Percentiles rank a stretch among this genome's conserved stretches.
Evolutionary conservation across 106 monocot genomes (phyloP).

Genomic region (Dioscorea alata): DNA sequence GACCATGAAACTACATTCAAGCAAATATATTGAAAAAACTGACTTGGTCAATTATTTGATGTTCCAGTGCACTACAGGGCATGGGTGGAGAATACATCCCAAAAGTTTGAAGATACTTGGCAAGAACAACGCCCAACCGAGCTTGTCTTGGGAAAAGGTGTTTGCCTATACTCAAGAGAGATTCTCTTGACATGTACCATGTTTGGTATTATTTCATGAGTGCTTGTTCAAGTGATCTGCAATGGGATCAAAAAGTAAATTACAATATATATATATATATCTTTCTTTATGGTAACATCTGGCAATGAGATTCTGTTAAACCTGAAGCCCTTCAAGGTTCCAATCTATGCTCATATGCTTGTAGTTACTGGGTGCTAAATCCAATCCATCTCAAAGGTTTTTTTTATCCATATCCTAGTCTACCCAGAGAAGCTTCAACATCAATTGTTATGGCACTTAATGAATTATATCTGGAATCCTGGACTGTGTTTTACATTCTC

Average conservation of each 20-base stretch:
- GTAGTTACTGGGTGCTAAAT: no score
- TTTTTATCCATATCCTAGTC: no score
- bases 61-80: conserved; percentile 84
- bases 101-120: conserved; percentile 99
- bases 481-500: no score
- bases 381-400: no score
- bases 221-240: neutral
- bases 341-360: no score
- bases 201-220: neutral
- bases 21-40: neutral
- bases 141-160: conserved; percentile 85
- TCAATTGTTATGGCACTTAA: no score
- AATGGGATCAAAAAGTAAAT: neutral
- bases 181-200: no score
- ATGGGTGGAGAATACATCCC: conserved; percentile 64
- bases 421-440: no score
- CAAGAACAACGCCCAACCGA: conserved; percentile 82
- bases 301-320: neutral
- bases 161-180: neutral
- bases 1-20: neutral
- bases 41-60: conserved; percentile 5
- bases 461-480: no score
- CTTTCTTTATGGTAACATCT: neutral
- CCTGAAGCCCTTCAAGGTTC: no score
- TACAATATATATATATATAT: neutral